phyloP scores from a whole-genome alignment of 495 filamentous ascomycete species.

The Trypethelium eluteriae region DNA sequence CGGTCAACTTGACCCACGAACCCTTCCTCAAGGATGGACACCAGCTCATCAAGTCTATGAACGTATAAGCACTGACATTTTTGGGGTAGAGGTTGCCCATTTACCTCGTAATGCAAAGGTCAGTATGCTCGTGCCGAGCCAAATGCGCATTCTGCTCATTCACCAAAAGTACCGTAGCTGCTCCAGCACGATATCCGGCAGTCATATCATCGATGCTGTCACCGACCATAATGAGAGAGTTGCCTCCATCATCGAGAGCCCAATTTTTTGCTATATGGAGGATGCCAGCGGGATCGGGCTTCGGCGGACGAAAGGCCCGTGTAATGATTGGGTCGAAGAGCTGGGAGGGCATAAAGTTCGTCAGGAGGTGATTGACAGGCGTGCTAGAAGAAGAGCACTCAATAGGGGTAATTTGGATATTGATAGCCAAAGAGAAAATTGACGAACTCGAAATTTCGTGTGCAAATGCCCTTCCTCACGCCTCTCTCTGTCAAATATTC shows the following conservation, averaged over 20 bases:
- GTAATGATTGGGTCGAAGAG: conserved; percentile 79
- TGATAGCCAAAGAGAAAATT: conserved; percentile 34
- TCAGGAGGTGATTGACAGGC: conserved; percentile 62
- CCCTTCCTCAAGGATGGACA: conserved; percentile 15
- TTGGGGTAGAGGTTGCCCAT: background rate
- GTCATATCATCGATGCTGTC: conserved; percentile 94
- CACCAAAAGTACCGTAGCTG: conserved; percentile 78
- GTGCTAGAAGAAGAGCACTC: conserved; percentile 34
- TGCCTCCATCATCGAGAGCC: conserved; percentile 50
- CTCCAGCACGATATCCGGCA: conserved; percentile 73
- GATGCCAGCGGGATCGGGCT: conserved; percentile 83
- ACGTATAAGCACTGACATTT: background rate
- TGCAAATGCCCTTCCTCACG: conserved; percentile 78
- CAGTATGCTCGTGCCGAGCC: conserved; percentile 68
- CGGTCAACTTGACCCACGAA: conserved; percentile 20
- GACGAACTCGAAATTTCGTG: conserved; percentile 79
- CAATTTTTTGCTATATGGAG: conserved; percentile 72
- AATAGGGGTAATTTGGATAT: background rate
- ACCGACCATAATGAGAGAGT: conserved; percentile 58
- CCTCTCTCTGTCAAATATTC: conserved; percentile 60
- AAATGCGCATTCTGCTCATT: conserved; percentile 73
- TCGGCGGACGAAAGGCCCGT: conserved; percentile 72
- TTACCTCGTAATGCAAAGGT: conserved; percentile 37
- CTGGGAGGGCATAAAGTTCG: conserved; percentile 59
- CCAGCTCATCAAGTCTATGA: conserved; percentile 18